Percentiles rank a stretch among this genome's conserved stretches.
phyloP scores from a whole-genome alignment of 768 basidiomycete species.

The Boletus rufocinnamomeus region DNA sequence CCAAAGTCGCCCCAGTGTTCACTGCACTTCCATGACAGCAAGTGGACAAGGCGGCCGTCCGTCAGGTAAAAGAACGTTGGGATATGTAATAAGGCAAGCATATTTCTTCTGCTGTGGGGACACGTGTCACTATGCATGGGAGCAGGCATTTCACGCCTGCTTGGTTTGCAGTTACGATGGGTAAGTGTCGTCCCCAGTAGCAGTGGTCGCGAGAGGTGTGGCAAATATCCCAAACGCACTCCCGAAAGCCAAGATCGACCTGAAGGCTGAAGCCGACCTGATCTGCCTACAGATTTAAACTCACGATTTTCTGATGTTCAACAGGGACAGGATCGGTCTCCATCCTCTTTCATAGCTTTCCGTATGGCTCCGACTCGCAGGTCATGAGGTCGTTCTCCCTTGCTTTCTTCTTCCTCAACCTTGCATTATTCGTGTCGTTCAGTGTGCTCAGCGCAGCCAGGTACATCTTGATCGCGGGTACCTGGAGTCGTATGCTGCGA shows the following conservation, averaged over 20 bases:
- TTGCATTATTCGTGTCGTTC: constrained; percentile 55
- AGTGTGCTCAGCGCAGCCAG: constrained; percentile 46
- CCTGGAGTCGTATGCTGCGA: constrained; percentile 49
- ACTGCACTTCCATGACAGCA: neutral
- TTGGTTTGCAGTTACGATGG: constrained; percentile 61
- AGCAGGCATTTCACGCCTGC: constrained; percentile 53
- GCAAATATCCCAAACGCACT: neutral
- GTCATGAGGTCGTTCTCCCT: constrained; percentile 46
- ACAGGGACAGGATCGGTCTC: constrained; percentile 54
- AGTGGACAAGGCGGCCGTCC: neutral
- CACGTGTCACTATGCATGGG: neutral
- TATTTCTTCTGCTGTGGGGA: neutral
- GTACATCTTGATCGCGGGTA: constrained; percentile 54
- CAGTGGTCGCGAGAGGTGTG: neutral
- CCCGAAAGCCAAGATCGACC: neutral
- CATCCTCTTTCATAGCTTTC: constrained; percentile 57
- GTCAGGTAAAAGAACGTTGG: constrained; percentile 31
- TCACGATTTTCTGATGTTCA: neutral
- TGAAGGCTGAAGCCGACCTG: neutral
- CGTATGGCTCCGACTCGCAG: constrained; percentile 47
- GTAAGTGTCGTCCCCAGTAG: constrained; percentile 27
- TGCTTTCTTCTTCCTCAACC: constrained; percentile 60
- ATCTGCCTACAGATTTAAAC: neutral
- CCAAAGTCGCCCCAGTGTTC: neutral
- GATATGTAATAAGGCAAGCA: constrained; percentile 39